phyloP scores from a whole-genome alignment of 2,329 filamentous ascomycete genomes.

The Neonectria coccinea region DNA sequence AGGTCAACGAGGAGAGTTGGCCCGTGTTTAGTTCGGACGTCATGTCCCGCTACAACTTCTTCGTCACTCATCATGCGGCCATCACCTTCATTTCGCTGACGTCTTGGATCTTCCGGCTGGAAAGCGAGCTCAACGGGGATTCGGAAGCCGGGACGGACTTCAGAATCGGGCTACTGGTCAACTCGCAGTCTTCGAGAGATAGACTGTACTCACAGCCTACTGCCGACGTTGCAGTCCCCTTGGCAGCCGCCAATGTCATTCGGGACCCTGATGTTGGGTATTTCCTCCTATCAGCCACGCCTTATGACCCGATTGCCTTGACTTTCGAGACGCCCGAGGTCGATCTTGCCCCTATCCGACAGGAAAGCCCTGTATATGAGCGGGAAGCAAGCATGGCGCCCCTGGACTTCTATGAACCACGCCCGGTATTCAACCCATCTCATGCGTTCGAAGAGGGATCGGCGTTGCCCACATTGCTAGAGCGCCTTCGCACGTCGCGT shows the following conservation, averaged over 20 bases:
- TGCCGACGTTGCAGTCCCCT: conserved; percentile 58
- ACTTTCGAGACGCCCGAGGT: conserved; percentile 70
- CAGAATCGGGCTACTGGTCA: conserved; percentile 69
- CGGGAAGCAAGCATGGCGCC: conserved; percentile 58
- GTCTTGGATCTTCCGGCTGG: conserved; percentile 73
- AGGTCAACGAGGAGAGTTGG: conserved; percentile 69
- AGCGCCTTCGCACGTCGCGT: conserved; percentile 68
- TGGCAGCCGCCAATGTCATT: conserved; percentile 66
- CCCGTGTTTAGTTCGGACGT: conserved; percentile 72
- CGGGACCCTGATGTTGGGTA: conserved; percentile 73
- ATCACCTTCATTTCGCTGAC: conserved; percentile 71
- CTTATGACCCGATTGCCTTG: conserved; percentile 68
- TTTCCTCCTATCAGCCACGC: conserved; percentile 70
- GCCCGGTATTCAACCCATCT: conserved; percentile 74
- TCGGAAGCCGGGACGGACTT: conserved; percentile 71
- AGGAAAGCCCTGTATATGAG: conserved; percentile 58
- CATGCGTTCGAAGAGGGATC: conserved; percentile 69
- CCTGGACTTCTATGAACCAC: conserved; percentile 69
- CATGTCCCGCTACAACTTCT: conserved; percentile 72
- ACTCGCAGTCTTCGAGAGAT: conserved; percentile 69
- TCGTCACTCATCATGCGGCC: conserved; percentile 70
- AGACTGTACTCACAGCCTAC: conserved; percentile 67
- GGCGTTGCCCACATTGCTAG: conserved; percentile 66
- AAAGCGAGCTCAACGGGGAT: conserved; percentile 68
- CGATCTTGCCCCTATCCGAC: conserved; percentile 57